Evolutionary conservation across 1,139 yeast species (phyloP).

Genomic region (Suhomyces wounanorum): DNA sequence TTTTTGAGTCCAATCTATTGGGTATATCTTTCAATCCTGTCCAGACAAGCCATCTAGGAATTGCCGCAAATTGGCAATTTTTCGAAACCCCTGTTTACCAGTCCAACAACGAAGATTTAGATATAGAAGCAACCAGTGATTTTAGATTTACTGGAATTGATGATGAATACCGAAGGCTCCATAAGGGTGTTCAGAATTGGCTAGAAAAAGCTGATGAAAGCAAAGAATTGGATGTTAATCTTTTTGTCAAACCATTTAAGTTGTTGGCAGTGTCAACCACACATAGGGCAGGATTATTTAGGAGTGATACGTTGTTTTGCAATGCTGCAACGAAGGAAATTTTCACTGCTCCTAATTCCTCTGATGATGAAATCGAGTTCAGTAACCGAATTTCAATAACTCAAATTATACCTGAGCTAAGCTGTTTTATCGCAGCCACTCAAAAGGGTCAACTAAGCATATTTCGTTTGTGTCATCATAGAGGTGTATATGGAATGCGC

Average conservation of each 20-base stretch:
- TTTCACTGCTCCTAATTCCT: constrained; percentile 39
- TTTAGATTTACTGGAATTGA: constrained; percentile 31
- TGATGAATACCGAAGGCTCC: constrained; percentile 40
- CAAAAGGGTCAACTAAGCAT: constrained; percentile 63
- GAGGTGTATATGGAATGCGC: constrained; percentile 61
- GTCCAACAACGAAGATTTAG: not conserved
- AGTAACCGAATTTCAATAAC: constrained; percentile 58
- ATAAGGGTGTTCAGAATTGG: constrained; percentile 22
- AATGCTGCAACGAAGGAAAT: constrained; percentile 49
- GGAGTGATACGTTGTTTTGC: constrained; percentile 52
- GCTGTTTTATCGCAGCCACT: constrained; percentile 54
- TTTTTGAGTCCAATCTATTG: constrained; percentile 36
- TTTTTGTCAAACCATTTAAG: not conserved
- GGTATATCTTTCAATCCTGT: constrained; percentile 39
- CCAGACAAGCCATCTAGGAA: constrained; percentile 46
- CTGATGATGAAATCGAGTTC: constrained; percentile 39
- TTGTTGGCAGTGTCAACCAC: constrained; percentile 50
- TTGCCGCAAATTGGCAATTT: constrained; percentile 46
- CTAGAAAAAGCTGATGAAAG: not conserved
- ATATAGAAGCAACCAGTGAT: constrained; percentile 7
- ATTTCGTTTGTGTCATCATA: constrained; percentile 55
- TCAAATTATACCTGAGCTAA: constrained; percentile 53
- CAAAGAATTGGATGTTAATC: not conserved
- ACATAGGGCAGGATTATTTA: constrained; percentile 47
- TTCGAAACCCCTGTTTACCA: constrained; percentile 30